Evolutionary conservation across 2,329 filamentous ascomycete species (phyloP), one percentile per base, ranked within the genome.

Genomic region (Eutypa lata): DNA sequence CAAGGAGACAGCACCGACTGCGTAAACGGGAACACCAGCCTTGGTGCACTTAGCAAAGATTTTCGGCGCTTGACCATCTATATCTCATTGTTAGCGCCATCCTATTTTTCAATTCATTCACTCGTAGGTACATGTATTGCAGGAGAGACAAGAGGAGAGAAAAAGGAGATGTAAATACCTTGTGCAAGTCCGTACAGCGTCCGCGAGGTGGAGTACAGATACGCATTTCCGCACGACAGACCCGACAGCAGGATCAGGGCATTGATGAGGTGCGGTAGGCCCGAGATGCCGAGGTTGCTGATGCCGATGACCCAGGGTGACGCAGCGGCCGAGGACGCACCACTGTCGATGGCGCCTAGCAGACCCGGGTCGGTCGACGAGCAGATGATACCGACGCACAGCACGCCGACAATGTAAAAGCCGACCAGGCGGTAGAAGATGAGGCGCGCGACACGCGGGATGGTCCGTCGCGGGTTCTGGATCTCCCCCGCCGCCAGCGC

Each of bases 391-490:
- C 82, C 81, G 18, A 85, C 77, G 38, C 73, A 76, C 3, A 88
- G 72, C 11, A 80, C 79, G 7, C 83, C 83, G 5, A 86, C 74
- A 19, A 85, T 75, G 68, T 85, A 86, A 68, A 87, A 86, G 0
- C 75, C 68, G 1, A 80, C 83, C 21, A 87, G 71, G 42, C 84
- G 80, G 63, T 83, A 85, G 68, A 86, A 86, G 8, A 86, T 82
- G 7, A 78, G 79, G 51, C 84, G 85, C 68, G 76, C 86, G 0
- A 83, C 83, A 49, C 74, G 76, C 0, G 83, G 83, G 65, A 87
- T 77, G 24, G 78, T 74, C 4, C 67, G 66, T n/a, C 81, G 75
- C 1, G 81, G 81, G 57, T 82, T 81, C 54, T 81, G 74, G 3
- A 80, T 75, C 65, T 84, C 81, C 24, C 61, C 61, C 16, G 61